Evolutionary conservation across 108 stramenopile genomes (phyloP), one percentile per base, ranked within the genome.

Genomic region (Pinguiococcus pyrenoidosus): DNA sequence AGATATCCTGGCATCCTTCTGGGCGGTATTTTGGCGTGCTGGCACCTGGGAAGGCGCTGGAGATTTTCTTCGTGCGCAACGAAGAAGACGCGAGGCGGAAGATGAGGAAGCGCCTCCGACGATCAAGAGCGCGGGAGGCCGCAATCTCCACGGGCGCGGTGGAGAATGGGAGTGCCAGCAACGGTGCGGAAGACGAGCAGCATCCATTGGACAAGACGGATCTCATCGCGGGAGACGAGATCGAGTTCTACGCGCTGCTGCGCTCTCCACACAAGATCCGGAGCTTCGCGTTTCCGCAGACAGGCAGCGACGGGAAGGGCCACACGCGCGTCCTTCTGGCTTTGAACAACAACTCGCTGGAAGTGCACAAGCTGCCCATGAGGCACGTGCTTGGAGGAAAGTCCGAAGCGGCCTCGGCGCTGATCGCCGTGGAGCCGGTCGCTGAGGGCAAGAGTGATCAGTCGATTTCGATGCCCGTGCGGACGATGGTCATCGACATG

Each of bases 341-440:
- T 2, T 53, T 89, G 17, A 72, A 74, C 29, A 89, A 81, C 38
- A 96, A 96, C 74, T 77, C 81, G 0, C 49, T 92, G 25, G 94
- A 96, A 52, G 54, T 89, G 0, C 74, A 85, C 55, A 71, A 73
- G 0, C 33, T 92, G 7, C 54, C n/a, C n/a, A n/a, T n/a, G n/a
- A n/a, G n/a, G n/a, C n/a, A n/a, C n/a, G n/a, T n/a, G n/a, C n/a
- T n/a, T n/a, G n/a, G n/a, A n/a, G n/a, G n/a, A n/a, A n/a, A n/a
- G n/a, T n/a, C n/a, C n/a, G n/a, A n/a, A n/a, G n/a, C n/a, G n/a
- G n/a, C n/a, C n/a, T n/a, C n/a, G n/a, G n/a, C n/a, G n/a, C n/a
- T n/a, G n/a, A n/a, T 36, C 35, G 49, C 33, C n/a, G 22, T n/a
- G 0, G 28, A 24, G 7, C 4, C 17, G 24, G 14, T 4, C 18